Evolutionary conservation across 768 basidiomycete genomes (phyloP), one percentile per base, ranked within the genome.

Genomic region (Phaffia tasmanica): DNA sequence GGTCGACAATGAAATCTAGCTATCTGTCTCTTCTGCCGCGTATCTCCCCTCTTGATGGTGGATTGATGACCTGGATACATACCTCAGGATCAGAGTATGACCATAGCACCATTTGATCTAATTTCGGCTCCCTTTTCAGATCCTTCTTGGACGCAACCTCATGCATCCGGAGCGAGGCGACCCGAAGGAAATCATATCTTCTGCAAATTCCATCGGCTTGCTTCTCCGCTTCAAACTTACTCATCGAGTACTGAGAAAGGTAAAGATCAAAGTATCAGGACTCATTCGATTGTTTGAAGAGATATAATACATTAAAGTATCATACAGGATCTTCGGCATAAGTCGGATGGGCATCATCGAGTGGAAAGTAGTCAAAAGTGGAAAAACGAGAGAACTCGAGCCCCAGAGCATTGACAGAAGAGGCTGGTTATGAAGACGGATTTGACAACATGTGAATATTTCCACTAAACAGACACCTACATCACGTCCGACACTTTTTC

Each of bases 151-250:
- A 18, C 15, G 25, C 7, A 7, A 62, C 60, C 32, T 63, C 49
- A 50, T 63, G 63, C 53, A 63, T 55, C 18, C 63, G 63, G 53
- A 63, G 30, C 4, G 49, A 53, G n/a, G 63, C 63, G 32, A 63
- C 35, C 18, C 63, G 51, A 51, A 63, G 42, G 19, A 15, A 14
- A 42, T 63, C 63, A 47, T 63, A 63, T n/a, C 53, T 19, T 15
- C 63, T 25, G n/a, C 9, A 25, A 55, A 63, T 51, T 25, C 53
- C 42, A 50, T 63, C 63, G 35, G 25, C 25, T 55, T 63, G 63
- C 15, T 16, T 4, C 63, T 63, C 63, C 25, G 48, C 25, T 35
- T 32, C 35, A 5, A 9, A 56, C 53, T 63, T 63, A 25, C 14
- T 19, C 5, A 63, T 25, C 29, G 53, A 50, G 50, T 63, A 63